Percentiles rank a stretch among this genome's conserved stretches.
Conservation (phyloP, 345 rosid genomes). For the Pelargonium nanum region DNA sequence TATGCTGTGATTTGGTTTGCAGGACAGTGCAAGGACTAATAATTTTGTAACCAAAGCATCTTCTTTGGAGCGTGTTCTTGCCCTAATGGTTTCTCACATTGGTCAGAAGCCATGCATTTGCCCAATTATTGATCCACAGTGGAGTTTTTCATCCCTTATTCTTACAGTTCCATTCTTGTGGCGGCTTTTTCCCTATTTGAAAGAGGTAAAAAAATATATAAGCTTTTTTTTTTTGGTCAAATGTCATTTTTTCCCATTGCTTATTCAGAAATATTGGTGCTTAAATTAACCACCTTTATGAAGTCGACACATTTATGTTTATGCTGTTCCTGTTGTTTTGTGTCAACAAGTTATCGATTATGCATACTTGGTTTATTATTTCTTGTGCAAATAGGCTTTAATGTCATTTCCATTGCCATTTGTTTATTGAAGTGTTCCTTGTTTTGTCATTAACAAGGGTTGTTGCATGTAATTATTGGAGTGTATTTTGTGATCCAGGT, state of each 20-base stretch:
- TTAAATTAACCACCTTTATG: neutral
- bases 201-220: constrained; percentile 41
- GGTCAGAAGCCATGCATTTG: constrained; percentile 62
- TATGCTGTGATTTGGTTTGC: constrained; percentile 10
- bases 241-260: neutral
- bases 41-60: constrained; percentile 22
- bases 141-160: constrained; percentile 79
- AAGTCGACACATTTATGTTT: neutral
- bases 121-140: constrained; percentile 44
- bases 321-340: neutral
- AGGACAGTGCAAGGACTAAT: constrained; percentile 44
- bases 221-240: constrained; percentile 1
- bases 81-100: constrained; percentile 47
- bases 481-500: constrained; percentile 38
- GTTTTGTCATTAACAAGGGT: neutral
- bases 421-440: constrained; percentile 1
- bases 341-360: neutral
- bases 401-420: neutral
- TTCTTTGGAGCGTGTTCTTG: constrained; percentile 56
- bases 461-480: constrained; percentile 13
- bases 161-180: constrained; percentile 83
- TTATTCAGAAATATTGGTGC: neutral
- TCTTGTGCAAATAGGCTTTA: neutral
- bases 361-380: neutral
- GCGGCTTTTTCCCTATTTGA: constrained; percentile 65